Evolutionary conservation across 148 eudicot species (phyloP), one percentile per base, ranked within the genome.

Genomic region (Agrostemma githago): DNA sequence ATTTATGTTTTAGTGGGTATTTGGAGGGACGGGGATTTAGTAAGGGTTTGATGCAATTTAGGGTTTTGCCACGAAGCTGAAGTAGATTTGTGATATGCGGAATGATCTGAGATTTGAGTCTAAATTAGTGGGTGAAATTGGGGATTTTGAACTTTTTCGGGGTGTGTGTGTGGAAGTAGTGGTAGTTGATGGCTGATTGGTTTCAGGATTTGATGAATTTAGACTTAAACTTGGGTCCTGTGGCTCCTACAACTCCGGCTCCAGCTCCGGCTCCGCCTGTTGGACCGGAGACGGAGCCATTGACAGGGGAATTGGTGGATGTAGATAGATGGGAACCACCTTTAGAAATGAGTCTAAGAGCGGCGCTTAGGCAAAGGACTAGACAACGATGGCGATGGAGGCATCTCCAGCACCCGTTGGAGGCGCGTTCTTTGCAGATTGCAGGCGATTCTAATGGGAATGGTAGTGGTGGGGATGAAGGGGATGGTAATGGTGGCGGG

Each of bases 211-310:
- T 81, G 72, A 90, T 90, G 96, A 88, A 93, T 81, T 90, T 93
- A 57, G 98, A 93, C 84, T 84, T 93, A 83, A 93, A 90, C 79
- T 85, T 93, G 84, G 96, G 96, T 48, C 94, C 90, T 54, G 74
- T 82, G 62, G 78, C 80, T 16, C 81, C 82, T 34, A 73, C 82
- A 2, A 72, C 83, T 15, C 78, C 81, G 34, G 88, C 75, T 15
- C 78, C 81, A 20, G 88, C 75, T 26, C 34, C 34, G 34, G 34
- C 83, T 15, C 78, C 81, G 34, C 87, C 75, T 66, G 26, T 74
- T 46, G 89, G 77, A 9, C 79, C 78, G 1, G 84, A 65, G 14
- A 68, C 83, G 1, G 88, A 81, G 8, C 62, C 84, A 0, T 72
- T 82, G 16, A 17, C 79, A 8, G 76, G 69, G 34, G 86, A 82